Percentiles rank a stretch among this genome's conserved stretches.
Evolutionary conservation across 2,329 filamentous ascomycete genomes (phyloP).

Genomic region (Ambrosiella cleistominuta): DNA sequence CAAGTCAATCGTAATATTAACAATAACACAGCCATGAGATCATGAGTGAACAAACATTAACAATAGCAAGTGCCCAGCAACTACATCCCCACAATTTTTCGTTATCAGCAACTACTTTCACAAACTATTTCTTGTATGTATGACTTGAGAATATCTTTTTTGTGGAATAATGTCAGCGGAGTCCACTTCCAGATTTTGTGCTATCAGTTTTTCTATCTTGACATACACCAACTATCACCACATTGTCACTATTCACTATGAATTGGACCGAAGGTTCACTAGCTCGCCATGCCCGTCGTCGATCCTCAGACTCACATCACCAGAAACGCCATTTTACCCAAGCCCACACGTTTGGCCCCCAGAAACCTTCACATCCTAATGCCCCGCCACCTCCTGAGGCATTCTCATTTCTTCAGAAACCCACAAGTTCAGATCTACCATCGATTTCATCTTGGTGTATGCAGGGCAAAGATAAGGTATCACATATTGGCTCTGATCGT

Average conservation of each 20-base stretch:
- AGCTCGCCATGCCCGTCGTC: slow-evolving; percentile 21
- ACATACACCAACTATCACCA: neutral
- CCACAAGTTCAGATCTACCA: neutral
- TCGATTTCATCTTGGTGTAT: no score
- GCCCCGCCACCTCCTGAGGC: neutral
- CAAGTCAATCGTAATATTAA: no score
- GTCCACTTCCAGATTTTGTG: neutral
- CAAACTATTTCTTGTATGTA: no score
- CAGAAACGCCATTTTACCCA: slow-evolving; percentile 24
- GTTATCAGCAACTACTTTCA: no score
- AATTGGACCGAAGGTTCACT: slow-evolving; percentile 26
- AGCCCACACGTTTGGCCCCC: neutral
- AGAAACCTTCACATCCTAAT: neutral
- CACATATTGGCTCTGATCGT: no score
- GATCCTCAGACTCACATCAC: slow-evolving; percentile 19
- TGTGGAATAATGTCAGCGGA: no score
- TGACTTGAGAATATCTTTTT: no score
- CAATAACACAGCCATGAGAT: no score
- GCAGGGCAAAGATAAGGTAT: no score
- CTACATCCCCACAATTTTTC: no score
- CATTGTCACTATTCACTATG: slow-evolving; percentile 17
- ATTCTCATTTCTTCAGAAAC: slow-evolving; percentile 3
- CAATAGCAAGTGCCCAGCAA: no score
- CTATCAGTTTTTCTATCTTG: neutral
- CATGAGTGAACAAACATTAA: no score